Conservation (phyloP, 2,329 filamentous ascomycete genomes). For the Coniosporium tulheliwenetii region DNA sequence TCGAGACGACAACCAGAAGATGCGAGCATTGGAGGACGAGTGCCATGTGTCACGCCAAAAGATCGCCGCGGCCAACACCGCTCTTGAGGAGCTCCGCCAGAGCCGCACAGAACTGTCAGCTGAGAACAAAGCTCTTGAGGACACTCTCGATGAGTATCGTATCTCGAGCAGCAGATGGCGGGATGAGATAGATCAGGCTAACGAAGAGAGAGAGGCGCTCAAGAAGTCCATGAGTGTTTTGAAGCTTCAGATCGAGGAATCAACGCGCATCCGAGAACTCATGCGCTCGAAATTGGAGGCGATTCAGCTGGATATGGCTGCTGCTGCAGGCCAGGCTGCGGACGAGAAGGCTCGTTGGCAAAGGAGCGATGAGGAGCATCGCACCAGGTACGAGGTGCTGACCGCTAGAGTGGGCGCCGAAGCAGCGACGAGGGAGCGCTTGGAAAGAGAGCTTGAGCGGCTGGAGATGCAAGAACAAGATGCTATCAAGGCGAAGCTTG, state of each 20-base stretch:
- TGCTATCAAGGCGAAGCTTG: constrained; percentile 62
- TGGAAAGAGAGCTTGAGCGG: constrained; percentile 30
- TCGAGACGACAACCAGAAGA: constrained; percentile 24
- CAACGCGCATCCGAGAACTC: constrained; percentile 65
- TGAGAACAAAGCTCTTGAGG: constrained; percentile 45
- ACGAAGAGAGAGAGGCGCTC: constrained; percentile 54
- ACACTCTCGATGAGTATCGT: constrained; percentile 49
- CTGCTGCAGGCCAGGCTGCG: constrained; percentile 61
- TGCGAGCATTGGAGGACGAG: constrained; percentile 26
- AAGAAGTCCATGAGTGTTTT: constrained; percentile 59
- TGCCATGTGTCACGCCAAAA: constrained; percentile 22
- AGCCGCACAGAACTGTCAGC: constrained; percentile 37
- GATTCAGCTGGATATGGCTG: constrained; percentile 75
- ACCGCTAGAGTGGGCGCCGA: constrained; percentile 34
- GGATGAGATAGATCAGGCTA: constrained; percentile 39
- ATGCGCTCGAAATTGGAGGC: constrained; percentile 75
- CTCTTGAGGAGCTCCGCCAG: constrained; percentile 32
- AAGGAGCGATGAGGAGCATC: constrained; percentile 47
- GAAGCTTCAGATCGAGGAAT: constrained; percentile 68
- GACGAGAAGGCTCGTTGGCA: constrained; percentile 68
- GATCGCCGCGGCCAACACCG: constrained; percentile 18
- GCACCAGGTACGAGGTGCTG: constrained; percentile 37
- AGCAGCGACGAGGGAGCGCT: constrained; percentile 24
- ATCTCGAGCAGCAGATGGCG: constrained; percentile 43
- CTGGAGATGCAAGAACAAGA: constrained; percentile 49